Conservation (phyloP, 2,329 filamentous ascomycete genomes). For the Didymella lethalis region DNA sequence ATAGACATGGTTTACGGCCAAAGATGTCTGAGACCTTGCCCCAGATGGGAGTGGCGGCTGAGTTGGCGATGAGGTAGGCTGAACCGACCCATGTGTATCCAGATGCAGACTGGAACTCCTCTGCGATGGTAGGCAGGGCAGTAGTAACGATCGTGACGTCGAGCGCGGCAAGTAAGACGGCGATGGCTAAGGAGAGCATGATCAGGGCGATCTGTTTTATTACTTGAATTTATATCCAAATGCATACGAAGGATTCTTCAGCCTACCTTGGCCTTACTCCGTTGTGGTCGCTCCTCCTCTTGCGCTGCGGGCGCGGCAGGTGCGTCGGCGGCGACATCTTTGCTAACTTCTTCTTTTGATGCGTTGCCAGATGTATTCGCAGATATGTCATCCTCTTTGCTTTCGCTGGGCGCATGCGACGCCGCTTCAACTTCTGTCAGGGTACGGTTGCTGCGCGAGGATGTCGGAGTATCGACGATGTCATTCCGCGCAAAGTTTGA, state of each 20-base stretch:
- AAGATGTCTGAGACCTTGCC: slow-evolving; percentile 73
- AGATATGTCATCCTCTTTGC: slow-evolving; percentile 9
- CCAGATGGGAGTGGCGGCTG: slow-evolving; percentile 64
- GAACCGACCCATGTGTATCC: slow-evolving; percentile 64
- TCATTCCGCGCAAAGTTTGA: slow-evolving; percentile 17
- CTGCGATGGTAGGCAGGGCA: slow-evolving; percentile 66
- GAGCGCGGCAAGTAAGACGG: slow-evolving; percentile 66
- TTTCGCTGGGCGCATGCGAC: slow-evolving; percentile 1
- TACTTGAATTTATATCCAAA: too few species aligned
- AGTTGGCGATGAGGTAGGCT: slow-evolving; percentile 59
- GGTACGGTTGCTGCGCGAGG: slow-evolving; percentile 25
- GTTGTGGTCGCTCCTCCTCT: slow-evolving; percentile 35
- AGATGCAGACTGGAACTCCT: slow-evolving; percentile 59
- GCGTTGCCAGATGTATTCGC: not conserved
- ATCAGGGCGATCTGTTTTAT: slow-evolving; percentile 53
- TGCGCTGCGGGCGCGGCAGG: slow-evolving; percentile 24
- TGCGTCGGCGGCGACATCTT: slow-evolving; percentile 15
- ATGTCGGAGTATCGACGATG: slow-evolving; percentile 21
- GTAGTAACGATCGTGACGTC: slow-evolving; percentile 71
- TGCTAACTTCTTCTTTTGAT: slow-evolving; percentile 6
- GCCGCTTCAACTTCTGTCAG: slow-evolving; percentile 21
- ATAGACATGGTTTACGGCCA: slow-evolving; percentile 69
- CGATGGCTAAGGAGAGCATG: slow-evolving; percentile 60
- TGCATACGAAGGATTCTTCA: too few species aligned
- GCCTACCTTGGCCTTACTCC: slow-evolving; percentile 48